A percentile compares a stretch with the other conserved stretches of the same genome.
phyloP scores from a whole-genome alignment of 139 green algal genomes.

The Chlorella vulgaris region DNA sequence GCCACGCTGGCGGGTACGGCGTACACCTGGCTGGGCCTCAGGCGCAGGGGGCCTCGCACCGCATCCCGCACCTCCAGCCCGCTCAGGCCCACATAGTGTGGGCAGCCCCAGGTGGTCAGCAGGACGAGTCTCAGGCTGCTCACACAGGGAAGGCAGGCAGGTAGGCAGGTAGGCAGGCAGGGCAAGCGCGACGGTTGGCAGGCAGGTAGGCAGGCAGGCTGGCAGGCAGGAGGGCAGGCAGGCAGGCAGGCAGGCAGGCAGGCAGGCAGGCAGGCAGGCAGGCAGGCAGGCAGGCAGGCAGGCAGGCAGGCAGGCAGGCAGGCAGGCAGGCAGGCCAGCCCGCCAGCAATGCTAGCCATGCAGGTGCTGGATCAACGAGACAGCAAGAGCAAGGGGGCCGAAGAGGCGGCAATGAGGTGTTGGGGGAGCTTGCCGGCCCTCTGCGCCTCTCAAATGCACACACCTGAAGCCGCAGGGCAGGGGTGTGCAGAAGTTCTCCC shows the following conservation, averaged over 20 bases:
- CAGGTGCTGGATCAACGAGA: no score
- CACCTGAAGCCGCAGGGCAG: slow-evolving; percentile 48
- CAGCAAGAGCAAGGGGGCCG: no score
- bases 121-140: slow-evolving; percentile 42
- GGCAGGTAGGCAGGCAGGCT: neutral
- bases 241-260: no score
- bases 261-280: no score
- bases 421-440: no score
- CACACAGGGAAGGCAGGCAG: slow-evolving; percentile 20
- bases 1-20: slow-evolving; percentile 32
- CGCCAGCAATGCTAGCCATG: no score
- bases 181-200: neutral
- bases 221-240: no score
- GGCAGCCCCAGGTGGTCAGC: slow-evolving; percentile 49
- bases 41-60: slow-evolving; percentile 4
- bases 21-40: slow-evolving; percentile 5
- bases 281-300: no score
- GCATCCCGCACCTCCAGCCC: slow-evolving; percentile 47
- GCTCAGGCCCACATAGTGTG: slow-evolving; percentile 48
- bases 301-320: no score
- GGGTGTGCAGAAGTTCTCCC: slow-evolving; percentile 30
- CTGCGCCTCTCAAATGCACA: neutral
- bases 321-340: no score
- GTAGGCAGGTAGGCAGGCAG: neutral
- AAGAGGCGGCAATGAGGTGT: no score